Evolutionary conservation across 2,329 filamentous ascomycete species (phyloP).

Genomic region (Aureobasidium mangrovei): DNA sequence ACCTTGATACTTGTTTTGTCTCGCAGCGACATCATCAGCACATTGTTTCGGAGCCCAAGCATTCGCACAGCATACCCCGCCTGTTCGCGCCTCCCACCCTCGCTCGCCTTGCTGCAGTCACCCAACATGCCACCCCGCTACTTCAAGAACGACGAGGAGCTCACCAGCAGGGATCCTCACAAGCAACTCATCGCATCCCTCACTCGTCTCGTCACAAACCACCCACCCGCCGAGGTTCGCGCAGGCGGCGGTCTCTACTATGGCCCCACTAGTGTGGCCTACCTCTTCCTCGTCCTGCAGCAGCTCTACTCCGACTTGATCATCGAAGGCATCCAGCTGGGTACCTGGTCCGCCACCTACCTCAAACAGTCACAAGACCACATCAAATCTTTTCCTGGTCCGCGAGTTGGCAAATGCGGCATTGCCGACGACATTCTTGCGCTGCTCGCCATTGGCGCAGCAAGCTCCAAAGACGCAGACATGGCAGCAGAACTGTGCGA

Average conservation of each 20-base stretch:
- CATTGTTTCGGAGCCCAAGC: constrained; percentile 1
- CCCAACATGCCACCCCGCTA: constrained; percentile 28
- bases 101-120: neutral
- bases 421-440: constrained; percentile 44
- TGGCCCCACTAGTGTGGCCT: constrained; percentile 42
- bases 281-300: constrained; percentile 42
- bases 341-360: constrained; percentile 43
- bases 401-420: constrained; percentile 38
- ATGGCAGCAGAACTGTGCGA: constrained; percentile 43
- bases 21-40: neutral
- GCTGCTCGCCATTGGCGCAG: constrained; percentile 41
- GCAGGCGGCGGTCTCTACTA: constrained; percentile 43
- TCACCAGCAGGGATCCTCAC: constrained; percentile 36
- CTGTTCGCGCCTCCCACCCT: neutral
- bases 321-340: constrained; percentile 38
- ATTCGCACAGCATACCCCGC: neutral
- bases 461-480: constrained; percentile 41
- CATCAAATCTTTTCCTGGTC: constrained; percentile 41
- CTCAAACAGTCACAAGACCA: constrained; percentile 42
- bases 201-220: constrained; percentile 38
- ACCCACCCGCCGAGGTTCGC: constrained; percentile 38
- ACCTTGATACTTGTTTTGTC: neutral
- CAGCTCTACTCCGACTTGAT: constrained; percentile 40
- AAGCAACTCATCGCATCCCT: constrained; percentile 44
- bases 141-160: constrained; percentile 32